Conservation (phyloP, 495 filamentous ascomycete species). For the Hypoxylon perforatum region DNA sequence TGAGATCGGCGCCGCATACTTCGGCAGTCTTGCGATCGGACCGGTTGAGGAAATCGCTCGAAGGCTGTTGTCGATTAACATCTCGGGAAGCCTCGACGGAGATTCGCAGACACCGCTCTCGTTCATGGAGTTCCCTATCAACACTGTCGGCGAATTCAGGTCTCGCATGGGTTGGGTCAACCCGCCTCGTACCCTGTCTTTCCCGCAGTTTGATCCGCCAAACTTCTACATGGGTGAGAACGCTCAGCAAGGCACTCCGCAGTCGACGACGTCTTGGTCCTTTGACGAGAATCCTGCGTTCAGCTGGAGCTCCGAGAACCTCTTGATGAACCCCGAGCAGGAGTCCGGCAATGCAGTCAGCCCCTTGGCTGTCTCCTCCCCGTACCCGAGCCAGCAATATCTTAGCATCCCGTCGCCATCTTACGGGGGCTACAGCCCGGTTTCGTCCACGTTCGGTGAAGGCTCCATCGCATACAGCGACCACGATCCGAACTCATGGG, state of each 20-base stretch:
- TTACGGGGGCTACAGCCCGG: conserved; percentile 64
- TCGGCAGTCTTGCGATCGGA: conserved; percentile 77
- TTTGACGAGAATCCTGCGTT: conserved; percentile 64
- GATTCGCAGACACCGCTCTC: conserved; percentile 62
- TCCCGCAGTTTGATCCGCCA: conserved; percentile 61
- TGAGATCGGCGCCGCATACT: conserved; percentile 87
- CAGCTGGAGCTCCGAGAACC: conserved; percentile 67
- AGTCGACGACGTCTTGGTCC: conserved; percentile 50
- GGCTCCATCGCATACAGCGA: conserved; percentile 66
- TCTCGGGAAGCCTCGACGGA: conserved; percentile 55
- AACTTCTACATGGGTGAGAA: conserved; percentile 57
- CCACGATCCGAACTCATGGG: conserved; percentile 61
- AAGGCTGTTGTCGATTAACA: conserved; percentile 63
- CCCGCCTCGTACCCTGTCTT: conserved; percentile 62
- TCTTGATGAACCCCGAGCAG: conserved; percentile 53
- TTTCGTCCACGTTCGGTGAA: conserved; percentile 63
- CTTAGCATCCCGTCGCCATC: conserved; percentile 67
- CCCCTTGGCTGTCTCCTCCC: conserved; percentile 62
- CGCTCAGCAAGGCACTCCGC: conserved; percentile 50
- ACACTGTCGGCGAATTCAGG: conserved; percentile 70
- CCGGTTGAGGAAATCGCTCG: conserved; percentile 83
- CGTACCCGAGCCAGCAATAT: conserved; percentile 60
- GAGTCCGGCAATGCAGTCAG: conserved; percentile 56
- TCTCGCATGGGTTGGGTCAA: conserved; percentile 70
- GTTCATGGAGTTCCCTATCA: conserved; percentile 72